A percentile compares a stretch with the other conserved stretches of the same genome.
Evolutionary conservation across 2,329 filamentous ascomycete genomes (phyloP).

Genomic region (Colletotrichum sp.): DNA sequence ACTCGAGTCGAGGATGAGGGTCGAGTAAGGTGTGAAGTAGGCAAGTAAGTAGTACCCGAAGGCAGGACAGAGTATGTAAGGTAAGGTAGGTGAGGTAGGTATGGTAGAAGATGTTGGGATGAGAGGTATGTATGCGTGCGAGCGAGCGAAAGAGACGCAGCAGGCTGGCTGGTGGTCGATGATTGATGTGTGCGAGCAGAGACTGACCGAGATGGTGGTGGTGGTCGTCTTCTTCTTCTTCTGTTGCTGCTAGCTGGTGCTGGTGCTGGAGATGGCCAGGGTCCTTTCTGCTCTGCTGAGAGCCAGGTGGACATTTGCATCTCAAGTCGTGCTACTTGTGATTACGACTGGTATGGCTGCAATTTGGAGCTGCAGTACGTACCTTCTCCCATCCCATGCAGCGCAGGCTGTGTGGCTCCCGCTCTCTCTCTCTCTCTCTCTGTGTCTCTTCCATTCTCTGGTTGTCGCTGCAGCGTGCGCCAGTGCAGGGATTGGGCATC

Average conservation of each 20-base stretch:
- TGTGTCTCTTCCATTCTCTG: not conserved
- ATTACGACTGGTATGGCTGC: not conserved
- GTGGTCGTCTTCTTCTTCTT: not conserved
- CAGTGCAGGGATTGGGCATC: conserved; percentile 3
- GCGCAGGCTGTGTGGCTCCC: not conserved
- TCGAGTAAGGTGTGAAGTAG: not conserved
- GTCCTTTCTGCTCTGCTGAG: not conserved
- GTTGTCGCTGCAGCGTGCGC: not conserved
- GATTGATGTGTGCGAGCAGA: not conserved
- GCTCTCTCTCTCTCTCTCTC: not conserved
- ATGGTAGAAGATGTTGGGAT: not conserved
- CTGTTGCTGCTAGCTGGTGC: not conserved
- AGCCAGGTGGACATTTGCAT: not conserved
- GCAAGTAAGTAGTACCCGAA: not conserved
- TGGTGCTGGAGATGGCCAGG: not conserved
- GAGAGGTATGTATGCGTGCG: not conserved
- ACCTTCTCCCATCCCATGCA: not conserved
- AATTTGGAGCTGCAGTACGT: not conserved
- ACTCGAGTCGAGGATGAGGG: not conserved
- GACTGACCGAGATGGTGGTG: not conserved
- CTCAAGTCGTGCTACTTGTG: not conserved
- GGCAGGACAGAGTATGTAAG: not conserved
- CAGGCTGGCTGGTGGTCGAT: not conserved
- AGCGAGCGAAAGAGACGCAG: not conserved
- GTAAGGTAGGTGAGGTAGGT: not conserved